Percentiles rank a stretch among this genome's conserved stretches.
These are phyloP conservation scores for Carex arenaria DNA, from an alignment of 202 grass and related monocot species.

Conservation along the genomic window DNA sequence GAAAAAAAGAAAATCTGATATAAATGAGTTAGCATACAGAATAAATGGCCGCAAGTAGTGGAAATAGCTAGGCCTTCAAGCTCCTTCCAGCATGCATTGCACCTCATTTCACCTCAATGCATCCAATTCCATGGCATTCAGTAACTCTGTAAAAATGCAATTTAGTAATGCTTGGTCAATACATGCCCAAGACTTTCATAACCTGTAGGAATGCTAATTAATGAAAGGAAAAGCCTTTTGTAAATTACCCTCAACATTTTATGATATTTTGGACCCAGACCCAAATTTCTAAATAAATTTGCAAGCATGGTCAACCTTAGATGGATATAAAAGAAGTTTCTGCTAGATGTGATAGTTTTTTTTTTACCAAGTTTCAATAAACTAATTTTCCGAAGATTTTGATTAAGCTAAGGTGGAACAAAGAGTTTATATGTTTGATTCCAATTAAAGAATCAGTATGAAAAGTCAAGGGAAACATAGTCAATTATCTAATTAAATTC, in stretches of 20 bases:
- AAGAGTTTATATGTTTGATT: neutral
- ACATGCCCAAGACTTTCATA: neutral
- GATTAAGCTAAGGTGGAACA: neutral
- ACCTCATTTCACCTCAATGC: conserved; percentile 50
- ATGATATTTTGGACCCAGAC: neutral
- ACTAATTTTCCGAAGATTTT: neutral
- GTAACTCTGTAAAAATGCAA: neutral
- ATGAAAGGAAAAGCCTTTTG: neutral
- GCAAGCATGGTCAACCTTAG: neutral
- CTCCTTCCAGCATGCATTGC: conserved; percentile 82
- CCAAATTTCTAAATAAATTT: neutral
- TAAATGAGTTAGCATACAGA: conserved; percentile 45
- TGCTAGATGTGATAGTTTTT: neutral
- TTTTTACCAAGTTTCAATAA: neutral
- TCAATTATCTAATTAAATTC: neutral
- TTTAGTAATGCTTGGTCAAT: neutral
- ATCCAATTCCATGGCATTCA: neutral
- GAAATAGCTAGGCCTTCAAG: conserved; percentile 76
- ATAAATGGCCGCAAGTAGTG: conserved; percentile 82
- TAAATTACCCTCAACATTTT: neutral
- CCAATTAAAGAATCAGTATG: neutral
- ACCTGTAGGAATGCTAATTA: neutral
- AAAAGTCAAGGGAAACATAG: neutral
- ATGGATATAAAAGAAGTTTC: neutral
- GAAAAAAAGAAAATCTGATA: neutral